A percentile compares a stretch with the other conserved stretches of the same genome.
Conservation (phyloP, 352 stramenopile species). For the Pythium guiyangense region DNA sequence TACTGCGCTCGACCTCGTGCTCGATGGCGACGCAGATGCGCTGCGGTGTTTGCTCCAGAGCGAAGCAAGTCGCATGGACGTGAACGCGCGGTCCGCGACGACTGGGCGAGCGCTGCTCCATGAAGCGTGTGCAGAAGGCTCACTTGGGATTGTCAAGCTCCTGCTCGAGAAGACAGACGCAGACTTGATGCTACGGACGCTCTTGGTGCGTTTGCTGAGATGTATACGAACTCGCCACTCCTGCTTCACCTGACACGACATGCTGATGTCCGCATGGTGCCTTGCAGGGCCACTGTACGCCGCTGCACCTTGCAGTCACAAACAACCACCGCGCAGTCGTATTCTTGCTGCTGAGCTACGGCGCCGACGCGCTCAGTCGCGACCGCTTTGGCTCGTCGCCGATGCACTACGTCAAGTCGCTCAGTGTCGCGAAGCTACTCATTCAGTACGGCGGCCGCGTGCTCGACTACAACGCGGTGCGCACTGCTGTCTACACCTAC, state of each 20-base stretch:
- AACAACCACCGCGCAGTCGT: slow-evolving; percentile 53
- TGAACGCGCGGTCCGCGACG: slow-evolving; percentile 32
- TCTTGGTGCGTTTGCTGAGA: too few relatives aligned
- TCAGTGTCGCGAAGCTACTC: slow-evolving; percentile 60
- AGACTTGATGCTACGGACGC: slow-evolving; percentile 55
- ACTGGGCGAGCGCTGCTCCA: slow-evolving; percentile 57
- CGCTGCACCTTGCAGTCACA: slow-evolving; percentile 55
- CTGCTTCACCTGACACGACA: too few relatives aligned
- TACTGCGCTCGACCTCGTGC: slow-evolving; percentile 24
- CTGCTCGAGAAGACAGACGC: slow-evolving; percentile 37
- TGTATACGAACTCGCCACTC: too few relatives aligned
- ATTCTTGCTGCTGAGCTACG: slow-evolving; percentile 68
- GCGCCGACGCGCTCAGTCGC: slow-evolving; percentile 40
- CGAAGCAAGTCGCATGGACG: not conserved
- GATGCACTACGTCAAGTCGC: slow-evolving; percentile 65
- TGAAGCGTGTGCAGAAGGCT: slow-evolving; percentile 47
- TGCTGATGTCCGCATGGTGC: not conserved
- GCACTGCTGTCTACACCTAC: not conserved
- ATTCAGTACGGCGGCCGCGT: slow-evolving; percentile 52
- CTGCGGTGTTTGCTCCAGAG: slow-evolving; percentile 20
- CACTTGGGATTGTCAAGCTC: slow-evolving; percentile 49
- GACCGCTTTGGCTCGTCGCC: slow-evolving; percentile 64
- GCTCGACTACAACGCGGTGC: slow-evolving; percentile 56
- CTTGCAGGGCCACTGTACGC: slow-evolving; percentile 48
- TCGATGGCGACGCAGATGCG: slow-evolving; percentile 22